Percentiles rank a stretch among this genome's conserved stretches.
Conservation (phyloP, 495 filamentous ascomycete genomes). For the Cenococcum geophilum region DNA sequence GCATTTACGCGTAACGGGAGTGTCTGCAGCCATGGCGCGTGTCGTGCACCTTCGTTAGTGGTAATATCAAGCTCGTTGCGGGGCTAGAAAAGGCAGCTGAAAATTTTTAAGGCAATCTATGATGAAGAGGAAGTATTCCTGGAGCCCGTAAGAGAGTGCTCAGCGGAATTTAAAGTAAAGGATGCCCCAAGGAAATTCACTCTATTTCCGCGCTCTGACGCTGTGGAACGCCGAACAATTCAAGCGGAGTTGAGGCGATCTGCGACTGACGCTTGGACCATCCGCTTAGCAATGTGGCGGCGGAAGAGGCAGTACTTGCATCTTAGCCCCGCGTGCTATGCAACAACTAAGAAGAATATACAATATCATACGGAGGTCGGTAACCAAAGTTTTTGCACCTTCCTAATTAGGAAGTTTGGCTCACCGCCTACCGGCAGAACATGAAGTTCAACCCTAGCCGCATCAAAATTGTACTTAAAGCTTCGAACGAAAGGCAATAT, state of each 20-base stretch:
- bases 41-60: conserved; percentile 1
- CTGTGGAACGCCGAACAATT: not conserved
- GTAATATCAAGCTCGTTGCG: conserved; percentile 21
- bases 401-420: too few species aligned
- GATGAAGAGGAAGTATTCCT: too few species aligned
- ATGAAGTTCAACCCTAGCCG: too few species aligned
- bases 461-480: too few species aligned
- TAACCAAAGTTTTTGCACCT: too few species aligned
- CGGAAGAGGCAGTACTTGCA: too few species aligned
- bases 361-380: too few species aligned
- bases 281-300: not conserved
- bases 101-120: not conserved
- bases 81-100: not conserved
- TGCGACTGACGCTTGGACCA: not conserved
- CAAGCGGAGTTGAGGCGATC: not conserved
- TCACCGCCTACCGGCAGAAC: too few species aligned
- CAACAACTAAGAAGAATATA: too few species aligned
- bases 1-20: conserved; percentile 55
- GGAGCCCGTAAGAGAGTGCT: not conserved
- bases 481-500: too few species aligned
- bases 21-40: conserved; percentile 16
- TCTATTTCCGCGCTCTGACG: not conserved
- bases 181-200: not conserved
- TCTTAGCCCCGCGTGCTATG: too few species aligned
- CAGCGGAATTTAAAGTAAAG: not conserved